Evolutionary conservation across 2,329 filamentous ascomycete species (phyloP).

Genomic region (Clarireedia monteithiana): DNA sequence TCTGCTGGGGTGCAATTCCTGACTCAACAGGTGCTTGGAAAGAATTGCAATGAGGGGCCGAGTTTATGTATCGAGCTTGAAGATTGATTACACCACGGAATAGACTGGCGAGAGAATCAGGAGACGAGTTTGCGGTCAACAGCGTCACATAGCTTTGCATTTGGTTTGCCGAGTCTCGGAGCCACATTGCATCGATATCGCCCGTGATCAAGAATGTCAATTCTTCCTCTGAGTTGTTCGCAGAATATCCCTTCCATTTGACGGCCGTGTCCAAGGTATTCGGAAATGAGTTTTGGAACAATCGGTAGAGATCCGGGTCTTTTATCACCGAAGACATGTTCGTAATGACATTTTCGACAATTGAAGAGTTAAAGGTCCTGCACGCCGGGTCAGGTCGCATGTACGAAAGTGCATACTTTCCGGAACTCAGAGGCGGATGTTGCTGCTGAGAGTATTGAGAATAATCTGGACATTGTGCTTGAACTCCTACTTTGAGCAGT

Average conservation of each 20-base stretch:
- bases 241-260: conserved; percentile 55
- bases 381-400: conserved; percentile 71
- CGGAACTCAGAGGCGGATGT: conserved; percentile 69
- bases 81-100: conserved; percentile 67
- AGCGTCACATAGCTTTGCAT: conserved; percentile 62
- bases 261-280: conserved; percentile 71
- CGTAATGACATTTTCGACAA: conserved; percentile 68
- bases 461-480: conserved; percentile 54
- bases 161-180: conserved; percentile 75
- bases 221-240: conserved; percentile 53
- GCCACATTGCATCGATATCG: conserved; percentile 78
- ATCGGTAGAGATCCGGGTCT: conserved; percentile 66
- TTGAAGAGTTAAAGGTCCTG: conserved; percentile 70
- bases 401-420: conserved; percentile 67
- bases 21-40: conserved; percentile 81
- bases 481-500: not conserved
- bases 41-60: conserved; percentile 77
- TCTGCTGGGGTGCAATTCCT: conserved; percentile 49
- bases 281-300: conserved; percentile 67
- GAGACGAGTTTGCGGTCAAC: conserved; percentile 43
- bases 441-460: conserved; percentile 46
- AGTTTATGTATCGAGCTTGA: conserved; percentile 59
- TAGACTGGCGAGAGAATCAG: conserved; percentile 55
- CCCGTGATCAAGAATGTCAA: conserved; percentile 52
- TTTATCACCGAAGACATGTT: conserved; percentile 61